phyloP scores from a whole-genome alignment of 257 asterid species.

The Craterostigma plantagineum region DNA sequence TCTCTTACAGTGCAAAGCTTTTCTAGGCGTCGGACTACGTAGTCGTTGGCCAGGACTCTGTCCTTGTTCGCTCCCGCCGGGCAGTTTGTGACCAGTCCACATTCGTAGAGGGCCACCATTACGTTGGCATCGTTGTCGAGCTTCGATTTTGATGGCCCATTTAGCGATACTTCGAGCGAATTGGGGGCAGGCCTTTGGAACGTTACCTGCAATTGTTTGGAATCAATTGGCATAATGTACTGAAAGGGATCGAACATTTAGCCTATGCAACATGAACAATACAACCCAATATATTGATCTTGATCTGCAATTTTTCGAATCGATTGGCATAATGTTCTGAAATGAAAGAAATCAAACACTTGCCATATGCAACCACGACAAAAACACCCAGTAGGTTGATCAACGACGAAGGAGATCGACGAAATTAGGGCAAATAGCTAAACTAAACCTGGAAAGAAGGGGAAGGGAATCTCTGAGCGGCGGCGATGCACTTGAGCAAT shows the following conservation, averaged over 20 bases:
- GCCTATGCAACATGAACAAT: no score
- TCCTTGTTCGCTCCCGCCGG: slow-evolving; percentile 48
- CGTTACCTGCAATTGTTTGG: slow-evolving; percentile 28
- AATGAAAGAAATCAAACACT: no score
- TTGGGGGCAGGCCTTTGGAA: slow-evolving; percentile 40
- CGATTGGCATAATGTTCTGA: no score
- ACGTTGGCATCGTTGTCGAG: slow-evolving; percentile 20
- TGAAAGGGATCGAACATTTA: no score
- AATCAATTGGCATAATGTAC: not conserved
- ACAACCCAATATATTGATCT: no score
- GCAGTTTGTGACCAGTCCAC: slow-evolving; percentile 48
- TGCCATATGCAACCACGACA: not conserved
- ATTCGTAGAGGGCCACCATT: slow-evolving; percentile 60
- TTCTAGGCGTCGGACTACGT: slow-evolving; percentile 54
- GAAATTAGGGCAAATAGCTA: not conserved
- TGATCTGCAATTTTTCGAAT: no score
- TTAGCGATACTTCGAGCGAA: slow-evolving; percentile 37
- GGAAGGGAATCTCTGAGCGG: slow-evolving; percentile 45
- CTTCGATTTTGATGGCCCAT: slow-evolving; percentile 40
- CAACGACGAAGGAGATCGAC: not conserved
- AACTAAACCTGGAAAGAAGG: slow-evolving; percentile 68
- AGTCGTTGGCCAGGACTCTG: slow-evolving; percentile 55
- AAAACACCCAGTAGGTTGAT: not conserved
- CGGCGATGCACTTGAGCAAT: slow-evolving; percentile 26
- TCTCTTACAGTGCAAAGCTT: slow-evolving; percentile 61